A percentile compares a stretch with the other conserved stretches of the same genome.
Conservation (phyloP, 441 rosid genomes). For the Populus hybrid region DNA sequence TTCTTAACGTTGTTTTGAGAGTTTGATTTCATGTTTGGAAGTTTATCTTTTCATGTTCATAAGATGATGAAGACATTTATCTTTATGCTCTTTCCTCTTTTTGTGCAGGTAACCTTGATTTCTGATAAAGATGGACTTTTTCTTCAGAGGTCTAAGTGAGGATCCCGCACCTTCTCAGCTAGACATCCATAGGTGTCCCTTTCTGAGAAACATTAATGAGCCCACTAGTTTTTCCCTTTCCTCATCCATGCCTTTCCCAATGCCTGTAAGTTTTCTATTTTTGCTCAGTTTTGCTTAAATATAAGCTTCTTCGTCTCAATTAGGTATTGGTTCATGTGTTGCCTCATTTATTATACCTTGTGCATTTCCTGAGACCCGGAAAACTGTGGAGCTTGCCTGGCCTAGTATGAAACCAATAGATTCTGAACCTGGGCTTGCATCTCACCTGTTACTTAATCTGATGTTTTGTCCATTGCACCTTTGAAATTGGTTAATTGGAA, state of each 20-base stretch:
- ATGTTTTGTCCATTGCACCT: not conserved
- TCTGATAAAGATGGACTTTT: conserved; percentile 36
- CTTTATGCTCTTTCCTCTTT: not conserved
- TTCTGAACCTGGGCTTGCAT: not conserved
- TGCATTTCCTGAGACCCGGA: not conserved
- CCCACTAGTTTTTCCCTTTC: conserved; percentile 74
- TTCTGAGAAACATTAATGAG: conserved; percentile 77
- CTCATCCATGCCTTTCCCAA: conserved; percentile 46
- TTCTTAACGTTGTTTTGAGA: not conserved
- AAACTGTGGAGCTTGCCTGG: not conserved
- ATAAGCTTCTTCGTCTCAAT: not conserved
- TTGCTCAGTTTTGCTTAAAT: not conserved
- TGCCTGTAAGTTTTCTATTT: conserved; percentile 38
- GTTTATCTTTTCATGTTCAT: conserved; percentile 3
- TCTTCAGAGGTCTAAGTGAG: conserved; percentile 38
- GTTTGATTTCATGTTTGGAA: conserved; percentile 5
- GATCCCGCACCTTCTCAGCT: conserved; percentile 42
- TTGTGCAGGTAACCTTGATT: conserved; percentile 30
- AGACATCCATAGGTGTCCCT: conserved; percentile 70
- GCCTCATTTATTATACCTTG: not conserved
- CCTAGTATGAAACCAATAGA: not conserved
- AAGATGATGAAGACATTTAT: not conserved
- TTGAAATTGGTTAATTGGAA: not conserved
- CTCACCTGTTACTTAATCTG: not conserved
- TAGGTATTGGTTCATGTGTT: not conserved